A percentile compares a stretch with the other conserved stretches of the same genome.
These are phyloP conservation scores for Thelonectria discophora DNA, from an alignment of 2,329 filamentous ascomycete species.

Conservation along the genomic window DNA sequence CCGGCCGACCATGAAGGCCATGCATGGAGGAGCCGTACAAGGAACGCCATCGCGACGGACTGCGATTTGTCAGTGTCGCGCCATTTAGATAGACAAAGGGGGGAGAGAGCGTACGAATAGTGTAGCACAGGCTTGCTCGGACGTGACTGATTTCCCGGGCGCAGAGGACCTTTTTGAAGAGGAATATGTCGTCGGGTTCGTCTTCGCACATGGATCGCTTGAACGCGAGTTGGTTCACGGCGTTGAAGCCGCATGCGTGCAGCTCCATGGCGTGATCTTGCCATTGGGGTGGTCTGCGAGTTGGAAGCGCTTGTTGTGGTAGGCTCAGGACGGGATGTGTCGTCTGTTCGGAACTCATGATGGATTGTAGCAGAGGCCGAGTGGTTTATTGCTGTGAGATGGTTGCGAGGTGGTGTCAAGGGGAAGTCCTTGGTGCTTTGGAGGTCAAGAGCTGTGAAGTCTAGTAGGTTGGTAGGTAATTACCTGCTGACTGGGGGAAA, in stretches of 20 bases:
- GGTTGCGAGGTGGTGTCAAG: neutral
- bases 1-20: neutral
- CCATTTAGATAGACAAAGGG: neutral
- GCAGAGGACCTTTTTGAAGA: slow-evolving; percentile 55
- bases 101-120: slow-evolving; percentile 50
- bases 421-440: neutral
- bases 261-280: slow-evolving; percentile 53
- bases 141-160: slow-evolving; percentile 49
- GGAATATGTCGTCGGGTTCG: slow-evolving; percentile 56
- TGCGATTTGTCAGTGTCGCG: slow-evolving; percentile 17
- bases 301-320: slow-evolving; percentile 23
- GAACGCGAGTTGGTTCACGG: slow-evolving; percentile 64
- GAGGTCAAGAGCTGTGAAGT: neutral
- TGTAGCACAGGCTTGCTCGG: slow-evolving; percentile 53
- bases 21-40: slow-evolving; percentile 32
- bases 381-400: neutral
- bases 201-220: slow-evolving; percentile 13
- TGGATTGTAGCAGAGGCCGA: neutral
- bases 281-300: slow-evolving; percentile 1
- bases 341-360: neutral
- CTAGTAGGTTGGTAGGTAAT: too few species aligned
- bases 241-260: slow-evolving; percentile 66
- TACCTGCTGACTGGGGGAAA: too few species aligned
- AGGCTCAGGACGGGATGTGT: neutral
- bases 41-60: slow-evolving; percentile 33